phyloP scores from a whole-genome alignment of 2,329 filamentous ascomycete species.

The Trichoderma citrinoviride region DNA sequence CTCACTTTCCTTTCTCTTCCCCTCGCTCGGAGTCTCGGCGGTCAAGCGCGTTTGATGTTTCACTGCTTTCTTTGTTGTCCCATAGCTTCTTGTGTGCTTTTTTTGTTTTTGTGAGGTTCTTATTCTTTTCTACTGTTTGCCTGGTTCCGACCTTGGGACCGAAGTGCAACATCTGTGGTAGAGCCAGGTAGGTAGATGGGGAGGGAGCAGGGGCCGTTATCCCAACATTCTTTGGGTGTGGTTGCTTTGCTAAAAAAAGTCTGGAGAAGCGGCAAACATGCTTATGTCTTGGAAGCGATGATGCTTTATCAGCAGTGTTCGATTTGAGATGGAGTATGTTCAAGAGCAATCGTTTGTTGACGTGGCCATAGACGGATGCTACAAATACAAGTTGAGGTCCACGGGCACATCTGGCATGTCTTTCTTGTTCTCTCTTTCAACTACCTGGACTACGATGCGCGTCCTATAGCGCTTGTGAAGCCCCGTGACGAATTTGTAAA shows the following conservation, averaged over 20 bases:
- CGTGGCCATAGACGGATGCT: not conserved
- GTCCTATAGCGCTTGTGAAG: not conserved
- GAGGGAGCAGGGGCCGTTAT: not conserved
- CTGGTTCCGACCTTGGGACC: not conserved
- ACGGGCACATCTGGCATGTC: slow-evolving; percentile 14
- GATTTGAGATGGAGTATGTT: no score
- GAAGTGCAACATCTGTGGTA: not conserved
- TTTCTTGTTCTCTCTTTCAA: not conserved
- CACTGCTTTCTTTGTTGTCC: not conserved
- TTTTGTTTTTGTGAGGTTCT: not conserved
- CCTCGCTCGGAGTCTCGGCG: slow-evolving; percentile 1
- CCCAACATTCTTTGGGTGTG: not conserved
- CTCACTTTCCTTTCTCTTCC: not conserved
- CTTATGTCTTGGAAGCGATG: no score
- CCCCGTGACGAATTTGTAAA: not conserved
- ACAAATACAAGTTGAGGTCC: not conserved
- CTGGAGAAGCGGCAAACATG: no score
- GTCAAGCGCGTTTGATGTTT: slow-evolving; percentile 10
- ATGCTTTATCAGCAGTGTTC: no score
- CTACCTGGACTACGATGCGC: no score
- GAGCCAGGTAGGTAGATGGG: not conserved
- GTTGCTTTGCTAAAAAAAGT: not conserved
- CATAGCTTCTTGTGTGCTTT: not conserved
- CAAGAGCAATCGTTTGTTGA: not conserved
- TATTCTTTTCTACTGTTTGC: not conserved